These are phyloP conservation scores for Orbilia ellipsospora DNA, from an alignment of 2,329 filamentous ascomycete species.

Conservation along the genomic window DNA sequence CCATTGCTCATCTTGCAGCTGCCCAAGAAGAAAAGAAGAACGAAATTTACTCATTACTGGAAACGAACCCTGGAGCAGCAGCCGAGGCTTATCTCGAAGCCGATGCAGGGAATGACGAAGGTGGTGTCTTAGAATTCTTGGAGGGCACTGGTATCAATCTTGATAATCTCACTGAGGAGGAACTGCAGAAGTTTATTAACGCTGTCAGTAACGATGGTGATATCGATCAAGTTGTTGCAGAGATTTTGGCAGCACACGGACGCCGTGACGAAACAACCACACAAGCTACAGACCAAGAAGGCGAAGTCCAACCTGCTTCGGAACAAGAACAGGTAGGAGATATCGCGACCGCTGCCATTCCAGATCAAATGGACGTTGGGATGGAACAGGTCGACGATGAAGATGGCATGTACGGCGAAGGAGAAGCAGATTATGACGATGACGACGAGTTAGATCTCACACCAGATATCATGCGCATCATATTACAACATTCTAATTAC, in stretches of 20 bases:
- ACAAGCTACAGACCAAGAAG: constrained; percentile 10
- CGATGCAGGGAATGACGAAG: constrained; percentile 18
- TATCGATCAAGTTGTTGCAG: constrained; percentile 34
- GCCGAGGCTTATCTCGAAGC: background rate
- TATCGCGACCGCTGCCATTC: background rate
- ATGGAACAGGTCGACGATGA: constrained; percentile 20
- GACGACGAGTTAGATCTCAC: constrained; percentile 47
- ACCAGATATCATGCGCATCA: constrained; percentile 44
- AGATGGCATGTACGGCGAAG: constrained; percentile 39
- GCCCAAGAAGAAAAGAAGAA: background rate
- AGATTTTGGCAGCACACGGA: constrained; percentile 20
- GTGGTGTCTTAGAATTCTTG: constrained; percentile 33
- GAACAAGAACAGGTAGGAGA: constrained; percentile 8
- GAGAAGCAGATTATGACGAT: constrained; percentile 40
- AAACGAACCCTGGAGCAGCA: background rate
- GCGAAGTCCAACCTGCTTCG: background rate
- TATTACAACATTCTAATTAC: constrained; percentile 39
- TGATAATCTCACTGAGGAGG: constrained; percentile 44
- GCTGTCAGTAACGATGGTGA: constrained; percentile 42
- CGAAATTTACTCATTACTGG: background rate
- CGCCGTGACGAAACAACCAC: background rate
- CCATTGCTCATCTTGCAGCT: background rate
- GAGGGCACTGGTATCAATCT: constrained; percentile 45
- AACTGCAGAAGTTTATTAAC: constrained; percentile 52
- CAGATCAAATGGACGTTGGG: constrained; percentile 25